Base-by-base conservation (phyloP, 768 basidiomycete genomes). In the Rhizopogon vulgaris region DNA sequence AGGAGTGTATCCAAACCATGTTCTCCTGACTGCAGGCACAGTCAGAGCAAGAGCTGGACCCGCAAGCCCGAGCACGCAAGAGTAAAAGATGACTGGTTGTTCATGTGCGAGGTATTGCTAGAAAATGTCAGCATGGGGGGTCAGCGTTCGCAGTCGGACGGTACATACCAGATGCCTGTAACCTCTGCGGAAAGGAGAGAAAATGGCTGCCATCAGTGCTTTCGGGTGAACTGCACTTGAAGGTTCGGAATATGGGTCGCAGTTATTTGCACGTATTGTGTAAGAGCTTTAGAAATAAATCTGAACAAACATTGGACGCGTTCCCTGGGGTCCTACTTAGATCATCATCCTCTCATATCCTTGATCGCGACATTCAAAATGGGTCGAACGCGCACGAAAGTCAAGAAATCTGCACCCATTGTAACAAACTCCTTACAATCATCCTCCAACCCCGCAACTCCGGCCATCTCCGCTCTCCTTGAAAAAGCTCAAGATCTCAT, bases 41-140 rank as follows among this genome's bases (percentile, higher is more conserved):
- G 75, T 71, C 39, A 89, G 58, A 39, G 84, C 84, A 68, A 92
- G 71, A 24, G 85, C 72, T 10, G 92, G 92, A 2, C 92, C 92
- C 60, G 83, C 76, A 52, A 73, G 60, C 48, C 91, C 92, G 52
- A 95, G 71, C 43, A 84, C 69, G 64, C 84, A 76, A 10, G 92
- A 92, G 71, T 84, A 95, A 75, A 94, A 94, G 67, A 94, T 80
- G 67, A 91, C 88, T 27, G 92, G 92, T 61, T 80, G 82, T 70
- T 95, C 92, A 71, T 95, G 92, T 36, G 92, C 90, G 60, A 85
- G 82, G 42, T 87, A 82, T 91, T 92, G 90, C 92, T 94, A 47
- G 9, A 25, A 27, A 27, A 17, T 36, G 18, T 9, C 18, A n/a
- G 24, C 14, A 24, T 12, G 18, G 52, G 34, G 40, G 14, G 24